Conservation (phyloP, 768 basidiomycete species). For the Boletus speciosus region DNA sequence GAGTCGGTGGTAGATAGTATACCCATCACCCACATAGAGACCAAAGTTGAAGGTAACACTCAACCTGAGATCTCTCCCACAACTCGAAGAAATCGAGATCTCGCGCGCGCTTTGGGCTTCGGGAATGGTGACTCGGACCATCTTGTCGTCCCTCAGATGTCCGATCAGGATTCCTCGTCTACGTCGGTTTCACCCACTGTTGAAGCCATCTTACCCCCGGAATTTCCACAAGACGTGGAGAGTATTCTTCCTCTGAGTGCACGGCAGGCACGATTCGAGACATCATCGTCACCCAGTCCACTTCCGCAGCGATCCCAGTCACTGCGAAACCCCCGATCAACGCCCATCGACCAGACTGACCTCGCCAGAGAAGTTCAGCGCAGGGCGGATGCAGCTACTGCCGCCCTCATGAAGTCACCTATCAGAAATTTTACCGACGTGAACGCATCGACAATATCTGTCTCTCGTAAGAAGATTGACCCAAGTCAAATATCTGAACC, state of each 20-base stretch:
- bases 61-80: constrained; percentile 44
- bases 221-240: constrained; percentile 19
- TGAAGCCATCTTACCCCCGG: constrained; percentile 29
- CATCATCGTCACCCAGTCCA: constrained; percentile 14
- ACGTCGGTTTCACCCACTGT: constrained; percentile 35
- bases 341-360: constrained; percentile 48
- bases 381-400: constrained; percentile 63
- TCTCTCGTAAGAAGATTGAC: constrained; percentile 53
- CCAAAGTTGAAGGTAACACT: constrained; percentile 22
- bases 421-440: constrained; percentile 39
- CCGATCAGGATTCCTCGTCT: constrained; percentile 27
- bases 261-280: neutral
- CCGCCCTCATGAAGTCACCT: constrained; percentile 53
- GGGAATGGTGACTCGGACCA: constrained; percentile 43
- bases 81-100: constrained; percentile 63
- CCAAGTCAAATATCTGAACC: constrained; percentile 65
- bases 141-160: constrained; percentile 20
- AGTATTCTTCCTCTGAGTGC: constrained; percentile 1
- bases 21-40: constrained; percentile 34
- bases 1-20: constrained; percentile 61
- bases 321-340: constrained; percentile 38
- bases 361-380: constrained; percentile 65
- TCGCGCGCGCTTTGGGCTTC: constrained; percentile 71
- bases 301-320: constrained; percentile 31
- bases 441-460: constrained; percentile 40